phyloP scores from a whole-genome alignment of 2,329 filamentous ascomycete genomes.

The Fusarium virguliforme region DNA sequence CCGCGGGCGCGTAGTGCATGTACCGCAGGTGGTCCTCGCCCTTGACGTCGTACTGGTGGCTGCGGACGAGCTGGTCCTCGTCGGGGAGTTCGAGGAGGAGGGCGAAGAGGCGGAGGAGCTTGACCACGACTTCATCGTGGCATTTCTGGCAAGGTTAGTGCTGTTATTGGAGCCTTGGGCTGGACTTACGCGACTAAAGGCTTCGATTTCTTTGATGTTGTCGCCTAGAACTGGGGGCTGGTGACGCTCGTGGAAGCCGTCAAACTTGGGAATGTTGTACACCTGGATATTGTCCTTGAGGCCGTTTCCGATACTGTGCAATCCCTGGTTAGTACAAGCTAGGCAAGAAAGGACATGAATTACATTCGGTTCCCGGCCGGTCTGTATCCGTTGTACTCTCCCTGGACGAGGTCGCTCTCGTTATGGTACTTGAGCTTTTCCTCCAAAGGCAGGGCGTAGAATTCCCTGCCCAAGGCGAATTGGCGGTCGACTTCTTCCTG shows the following conservation, averaged over 20 bases:
- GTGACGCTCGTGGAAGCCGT: not conserved
- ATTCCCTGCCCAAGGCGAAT: constrained; percentile 71
- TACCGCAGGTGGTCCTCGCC: constrained; percentile 74
- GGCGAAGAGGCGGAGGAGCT: constrained; percentile 73
- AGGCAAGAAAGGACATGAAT: not conserved
- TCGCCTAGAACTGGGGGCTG: not conserved
- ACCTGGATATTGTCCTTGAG: constrained; percentile 58
- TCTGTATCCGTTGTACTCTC: constrained; percentile 71
- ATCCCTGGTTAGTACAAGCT: not conserved
- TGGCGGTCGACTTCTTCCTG: constrained; percentile 72
- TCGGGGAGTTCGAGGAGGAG: constrained; percentile 71
- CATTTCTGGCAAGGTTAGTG: no score
- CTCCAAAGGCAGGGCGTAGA: constrained; percentile 66
- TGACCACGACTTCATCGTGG: constrained; percentile 68
- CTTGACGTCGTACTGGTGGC: constrained; percentile 69
- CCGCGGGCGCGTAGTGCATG: constrained; percentile 70
- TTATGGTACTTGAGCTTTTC: constrained; percentile 71
- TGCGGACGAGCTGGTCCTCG: constrained; percentile 68
- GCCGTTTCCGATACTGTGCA: constrained; percentile 44
- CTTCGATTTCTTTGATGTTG: constrained; percentile 4
- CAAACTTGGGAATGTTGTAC: constrained; percentile 53
- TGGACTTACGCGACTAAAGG: not conserved
- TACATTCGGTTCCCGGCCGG: constrained; percentile 59
- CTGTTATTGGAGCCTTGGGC: no score
- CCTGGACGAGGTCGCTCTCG: constrained; percentile 59